Evolutionary conservation across 176 grass and related monocot genomes (phyloP).

Genomic region (Microstegium vimineum): DNA sequence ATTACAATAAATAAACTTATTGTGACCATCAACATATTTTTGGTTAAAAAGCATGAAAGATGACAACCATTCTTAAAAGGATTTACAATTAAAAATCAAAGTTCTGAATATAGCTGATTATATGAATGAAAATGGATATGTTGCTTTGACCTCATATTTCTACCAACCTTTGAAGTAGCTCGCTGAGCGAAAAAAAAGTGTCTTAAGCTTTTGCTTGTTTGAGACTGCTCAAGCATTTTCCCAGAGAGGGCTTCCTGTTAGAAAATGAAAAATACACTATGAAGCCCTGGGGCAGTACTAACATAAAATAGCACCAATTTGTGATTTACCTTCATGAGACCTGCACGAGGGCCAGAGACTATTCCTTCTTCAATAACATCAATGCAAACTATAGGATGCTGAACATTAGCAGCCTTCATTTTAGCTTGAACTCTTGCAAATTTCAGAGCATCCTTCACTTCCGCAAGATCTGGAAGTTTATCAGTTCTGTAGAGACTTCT

Average conservation of each 20-base stretch:
- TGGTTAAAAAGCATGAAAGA: neutral
- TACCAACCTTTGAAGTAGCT: slow-evolving; percentile 79
- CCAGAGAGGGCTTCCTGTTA: slow-evolving; percentile 51
- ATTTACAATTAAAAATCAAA: neutral
- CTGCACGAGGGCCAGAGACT: slow-evolving; percentile 56
- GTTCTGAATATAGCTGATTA: neutral
- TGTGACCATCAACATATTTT: neutral
- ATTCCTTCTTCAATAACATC: slow-evolving; percentile 89
- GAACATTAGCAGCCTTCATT: slow-evolving; percentile 50
- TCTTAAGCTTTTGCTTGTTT: slow-evolving; percentile 78
- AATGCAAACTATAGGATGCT: slow-evolving; percentile 68
- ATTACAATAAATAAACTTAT: neutral
- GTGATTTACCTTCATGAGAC: slow-evolving; percentile 70
- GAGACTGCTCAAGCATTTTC: slow-evolving; percentile 53
- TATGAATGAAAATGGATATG: neutral
- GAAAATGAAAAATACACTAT: slow-evolving; percentile 13
- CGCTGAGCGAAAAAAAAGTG: slow-evolving; percentile 86
- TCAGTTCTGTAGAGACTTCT: slow-evolving; percentile 77
- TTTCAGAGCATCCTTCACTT: slow-evolving; percentile 56
- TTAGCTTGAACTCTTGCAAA: slow-evolving; percentile 56
- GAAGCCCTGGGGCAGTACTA: slow-evolving; percentile 1
- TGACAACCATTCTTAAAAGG: neutral
- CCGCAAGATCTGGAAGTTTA: slow-evolving; percentile 48
- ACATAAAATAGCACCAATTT: neutral
- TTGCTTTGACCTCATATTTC: slow-evolving; percentile 4